A percentile compares a stretch with the other conserved stretches of the same genome.
Conservation (phyloP, 495 filamentous ascomycete genomes). For the Aspergillus campestris region DNA sequence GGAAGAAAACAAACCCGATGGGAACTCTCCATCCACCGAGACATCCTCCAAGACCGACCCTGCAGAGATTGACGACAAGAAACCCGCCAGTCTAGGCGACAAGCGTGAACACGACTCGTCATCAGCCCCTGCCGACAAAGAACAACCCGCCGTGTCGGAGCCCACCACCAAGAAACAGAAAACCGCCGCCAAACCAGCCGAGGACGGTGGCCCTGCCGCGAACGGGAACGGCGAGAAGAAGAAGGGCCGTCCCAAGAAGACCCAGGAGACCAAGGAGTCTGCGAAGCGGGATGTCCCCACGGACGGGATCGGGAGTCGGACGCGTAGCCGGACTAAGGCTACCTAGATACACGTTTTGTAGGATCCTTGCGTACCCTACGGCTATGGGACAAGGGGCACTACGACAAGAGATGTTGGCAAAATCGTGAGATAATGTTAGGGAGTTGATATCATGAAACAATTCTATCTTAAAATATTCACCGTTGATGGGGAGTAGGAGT, state of each 20-base stretch:
- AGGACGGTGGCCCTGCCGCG: conserved; percentile 9
- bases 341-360: conserved; percentile 1
- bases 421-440: no score
- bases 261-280: conserved; percentile 25
- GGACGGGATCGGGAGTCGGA: conserved; percentile 34
- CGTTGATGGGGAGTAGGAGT: no score
- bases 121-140: conserved; percentile 3
- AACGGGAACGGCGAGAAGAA: conserved; percentile 16
- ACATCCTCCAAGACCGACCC: background rate
- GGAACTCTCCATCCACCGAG: conserved; percentile 6
- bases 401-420: no score
- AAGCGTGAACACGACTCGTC: conserved; percentile 27
- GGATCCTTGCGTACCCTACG: background rate
- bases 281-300: conserved; percentile 23
- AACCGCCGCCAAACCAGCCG: conserved; percentile 9
- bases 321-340: conserved; percentile 34
- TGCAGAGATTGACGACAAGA: background rate
- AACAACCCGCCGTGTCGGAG: conserved; percentile 10
- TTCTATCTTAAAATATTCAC: no score
- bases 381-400: no score
- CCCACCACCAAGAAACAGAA: conserved; percentile 25
- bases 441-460: no score
- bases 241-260: conserved; percentile 29
- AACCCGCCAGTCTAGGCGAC: conserved; percentile 10
- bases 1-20: conserved; percentile 6